Percentiles rank a stretch among this genome's conserved stretches.
Evolutionary conservation across 163 green algal species (phyloP).

Genomic region (Chlorella variabilis): DNA sequence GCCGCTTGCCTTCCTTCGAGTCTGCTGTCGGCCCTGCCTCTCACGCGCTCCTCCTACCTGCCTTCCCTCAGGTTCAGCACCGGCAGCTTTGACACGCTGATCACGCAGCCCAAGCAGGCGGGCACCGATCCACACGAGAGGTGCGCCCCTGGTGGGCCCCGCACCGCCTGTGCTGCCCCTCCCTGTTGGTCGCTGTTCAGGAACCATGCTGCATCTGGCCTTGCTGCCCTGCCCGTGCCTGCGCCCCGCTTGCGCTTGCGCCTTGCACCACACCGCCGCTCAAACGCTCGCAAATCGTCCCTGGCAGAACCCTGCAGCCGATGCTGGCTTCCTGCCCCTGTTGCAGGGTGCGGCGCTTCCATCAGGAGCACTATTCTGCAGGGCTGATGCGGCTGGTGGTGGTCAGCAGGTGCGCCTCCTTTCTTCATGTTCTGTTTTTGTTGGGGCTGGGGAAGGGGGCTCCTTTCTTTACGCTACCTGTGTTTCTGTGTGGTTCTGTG

Average conservation of each 20-base stretch:
- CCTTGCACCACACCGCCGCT: too few species aligned
- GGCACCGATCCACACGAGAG: conserved; percentile 66
- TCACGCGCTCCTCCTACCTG: conserved; percentile 56
- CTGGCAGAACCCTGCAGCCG: too few species aligned
- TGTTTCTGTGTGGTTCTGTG: too few species aligned
- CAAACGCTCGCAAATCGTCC: too few species aligned
- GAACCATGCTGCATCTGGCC: too few species aligned
- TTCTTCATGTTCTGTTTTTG: too few species aligned
- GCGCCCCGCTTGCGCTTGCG: too few species aligned
- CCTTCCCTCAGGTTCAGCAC: conserved; percentile 68
- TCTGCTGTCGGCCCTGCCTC: too few species aligned
- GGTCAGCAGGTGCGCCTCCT: conserved; percentile 59
- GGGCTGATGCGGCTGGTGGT: conserved; percentile 83
- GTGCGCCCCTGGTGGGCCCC: background rate
- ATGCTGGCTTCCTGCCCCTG: background rate
- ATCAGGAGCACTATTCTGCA: conserved; percentile 77
- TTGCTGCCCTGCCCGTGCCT: too few species aligned
- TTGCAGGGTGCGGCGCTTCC: conserved; percentile 66
- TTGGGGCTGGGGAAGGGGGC: background rate
- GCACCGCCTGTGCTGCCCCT: background rate
- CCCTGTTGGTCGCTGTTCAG: too few species aligned
- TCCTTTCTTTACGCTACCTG: too few species aligned
- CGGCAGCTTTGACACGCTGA: conserved; percentile 83
- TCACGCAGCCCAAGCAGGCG: conserved; percentile 54
- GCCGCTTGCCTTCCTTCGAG: too few species aligned